Base-by-base conservation (phyloP, 257 asterid genomes). In the Solanum tacnaense region DNA sequence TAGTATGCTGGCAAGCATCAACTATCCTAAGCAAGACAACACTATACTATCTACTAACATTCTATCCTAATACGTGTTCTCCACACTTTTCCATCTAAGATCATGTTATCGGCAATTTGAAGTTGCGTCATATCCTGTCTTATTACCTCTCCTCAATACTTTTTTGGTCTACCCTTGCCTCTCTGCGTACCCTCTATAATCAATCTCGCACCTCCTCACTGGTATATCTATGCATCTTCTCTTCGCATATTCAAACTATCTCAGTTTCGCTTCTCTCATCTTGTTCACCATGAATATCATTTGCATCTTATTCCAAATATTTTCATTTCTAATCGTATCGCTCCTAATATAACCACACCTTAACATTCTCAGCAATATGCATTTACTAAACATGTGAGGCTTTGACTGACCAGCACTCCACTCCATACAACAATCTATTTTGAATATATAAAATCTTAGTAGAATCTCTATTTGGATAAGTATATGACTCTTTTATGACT, bases 141-240 rank as follows among this genome's bases (percentile, higher is more conserved):
- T 49, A 15, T 49, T 1, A 49, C 7, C 58, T 49, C 58, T 49
- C 58, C 21, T 7, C 0, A 49, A 49, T 49, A 49, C 0, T 2
- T 49, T 49, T 49, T 49, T 15, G 0, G 8, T 49, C 58, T 15
- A 49, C 21, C 21, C 58, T 2, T 1, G 7, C 21, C 21, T 49
- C 62, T 18, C 0, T 0, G n/a, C 62, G 0, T 52, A 52, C 4
- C 10, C 1, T 52, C n/a, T 3, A 56, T 56, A 18, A 18, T 0
- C n/a, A 56, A 18, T 1, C 65, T 56, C 9, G 65, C 65, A 56
- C 2, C 2, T 56, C 10, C 9, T 56, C 65, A 56, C 10, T 6
- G 0, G n/a, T 56, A 0, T 2, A 56, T 56, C 1, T 0, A 6
- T 9, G 0, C 65, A 56, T 56, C 9, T 56, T 56, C 4, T 56